phyloP scores from a whole-genome alignment of 2,329 filamentous ascomycete genomes.

The Tothia fuscella region DNA sequence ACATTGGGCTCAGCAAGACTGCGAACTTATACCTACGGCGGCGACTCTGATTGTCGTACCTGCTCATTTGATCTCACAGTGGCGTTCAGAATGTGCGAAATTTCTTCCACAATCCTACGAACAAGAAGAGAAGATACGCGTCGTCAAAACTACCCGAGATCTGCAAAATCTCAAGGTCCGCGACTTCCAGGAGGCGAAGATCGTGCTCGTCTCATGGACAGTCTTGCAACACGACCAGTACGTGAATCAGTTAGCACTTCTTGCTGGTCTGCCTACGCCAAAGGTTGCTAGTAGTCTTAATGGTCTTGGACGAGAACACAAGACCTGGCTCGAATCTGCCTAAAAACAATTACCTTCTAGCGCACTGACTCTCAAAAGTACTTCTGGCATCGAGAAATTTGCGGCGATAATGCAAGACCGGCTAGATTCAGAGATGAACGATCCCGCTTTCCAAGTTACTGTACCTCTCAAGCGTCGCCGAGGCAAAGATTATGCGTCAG shows the following conservation, averaged over 20 bases:
- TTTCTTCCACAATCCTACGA: slow-evolving; percentile 28
- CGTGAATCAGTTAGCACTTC: slow-evolving; percentile 17
- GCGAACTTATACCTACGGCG: slow-evolving; percentile 31
- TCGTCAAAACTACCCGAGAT: slow-evolving; percentile 28
- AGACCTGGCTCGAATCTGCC: no score
- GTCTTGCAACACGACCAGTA: slow-evolving; percentile 39
- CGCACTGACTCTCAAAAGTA: no score
- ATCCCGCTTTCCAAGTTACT: no score
- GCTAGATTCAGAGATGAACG: no score
- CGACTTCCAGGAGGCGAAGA: slow-evolving; percentile 36
- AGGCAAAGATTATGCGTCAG: no score
- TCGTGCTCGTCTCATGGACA: slow-evolving; percentile 43
- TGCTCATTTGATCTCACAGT: slow-evolving; percentile 43
- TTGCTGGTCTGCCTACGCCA: neutral
- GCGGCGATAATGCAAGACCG: no score
- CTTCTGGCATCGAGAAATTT: no score
- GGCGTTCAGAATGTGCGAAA: slow-evolving; percentile 42
- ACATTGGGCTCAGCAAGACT: neutral
- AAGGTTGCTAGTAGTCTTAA: no score
- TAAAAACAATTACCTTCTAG: no score
- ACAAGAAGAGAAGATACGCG: slow-evolving; percentile 27
- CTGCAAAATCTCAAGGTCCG: slow-evolving; percentile 32
- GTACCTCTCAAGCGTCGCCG: no score
- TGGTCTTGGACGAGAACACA: no score
- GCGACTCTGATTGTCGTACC: slow-evolving; percentile 52